Percentiles rank a stretch among this genome's conserved stretches.
Evolutionary conservation across 164 flowering plant genomes (phyloP).

Genomic region (Magnolia kwangsiensis): DNA sequence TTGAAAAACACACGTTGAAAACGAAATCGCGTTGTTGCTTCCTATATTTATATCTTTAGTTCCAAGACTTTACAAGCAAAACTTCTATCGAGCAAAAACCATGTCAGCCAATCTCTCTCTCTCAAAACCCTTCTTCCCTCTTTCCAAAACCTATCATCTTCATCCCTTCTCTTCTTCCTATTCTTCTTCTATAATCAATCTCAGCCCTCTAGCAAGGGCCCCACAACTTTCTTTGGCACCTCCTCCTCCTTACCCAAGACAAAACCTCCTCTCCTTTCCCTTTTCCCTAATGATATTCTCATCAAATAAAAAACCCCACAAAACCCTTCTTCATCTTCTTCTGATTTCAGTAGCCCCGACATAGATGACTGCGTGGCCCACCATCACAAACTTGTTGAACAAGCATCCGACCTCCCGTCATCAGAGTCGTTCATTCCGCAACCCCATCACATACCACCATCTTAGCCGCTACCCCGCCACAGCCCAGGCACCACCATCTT

Average conservation of each 20-base stretch:
- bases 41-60: too few relatives aligned
- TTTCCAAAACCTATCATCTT: background rate
- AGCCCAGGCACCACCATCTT: too few relatives aligned
- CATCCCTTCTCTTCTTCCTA: background rate
- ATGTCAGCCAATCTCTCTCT: background rate
- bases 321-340: background rate
- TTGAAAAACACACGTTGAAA: too few relatives aligned
- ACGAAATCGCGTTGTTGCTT: too few relatives aligned
- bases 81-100: too few relatives aligned
- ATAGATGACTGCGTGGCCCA: too few relatives aligned
- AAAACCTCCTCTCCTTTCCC: background rate
- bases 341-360: background rate
- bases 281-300: background rate
- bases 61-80: background rate
- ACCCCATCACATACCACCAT: too few relatives aligned
- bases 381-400: too few relatives aligned
- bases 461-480: too few relatives aligned
- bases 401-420: too few relatives aligned
- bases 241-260: background rate
- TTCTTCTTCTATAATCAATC: background rate
- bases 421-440: too few relatives aligned
- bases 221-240: background rate
- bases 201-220: background rate
- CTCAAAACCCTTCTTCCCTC: background rate
- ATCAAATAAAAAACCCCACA: background rate